These are phyloP conservation scores for Teratosphaeria viscida DNA, from an alignment of 2,329 filamentous ascomycete genomes.

Conservation along the genomic window DNA sequence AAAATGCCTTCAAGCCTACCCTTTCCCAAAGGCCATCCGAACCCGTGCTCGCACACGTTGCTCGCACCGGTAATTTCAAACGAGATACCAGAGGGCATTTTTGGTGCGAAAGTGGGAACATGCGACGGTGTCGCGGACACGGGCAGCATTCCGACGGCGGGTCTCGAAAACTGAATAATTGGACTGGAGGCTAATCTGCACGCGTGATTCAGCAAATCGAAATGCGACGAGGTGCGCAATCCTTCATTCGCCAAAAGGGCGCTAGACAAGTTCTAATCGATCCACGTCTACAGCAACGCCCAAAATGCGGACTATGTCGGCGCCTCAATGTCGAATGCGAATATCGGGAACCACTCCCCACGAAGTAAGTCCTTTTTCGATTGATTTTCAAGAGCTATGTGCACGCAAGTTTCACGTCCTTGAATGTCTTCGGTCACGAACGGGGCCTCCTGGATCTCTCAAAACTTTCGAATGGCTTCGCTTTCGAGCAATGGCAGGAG, in stretches of 20 bases:
- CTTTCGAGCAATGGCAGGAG: not conserved
- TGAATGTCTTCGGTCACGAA: not conserved
- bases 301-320: slow-evolving; percentile 39
- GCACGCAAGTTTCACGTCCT: not conserved
- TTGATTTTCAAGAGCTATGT: not conserved
- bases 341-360: slow-evolving; percentile 51
- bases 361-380: slow-evolving; percentile 41
- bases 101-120: not conserved
- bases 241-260: slow-evolving; percentile 21
- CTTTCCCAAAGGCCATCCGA: not conserved
- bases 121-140: not conserved
- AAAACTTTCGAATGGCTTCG: not conserved
- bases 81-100: not conserved
- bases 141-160: slow-evolving; percentile 1
- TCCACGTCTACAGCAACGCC: not conserved
- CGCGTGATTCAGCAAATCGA: slow-evolving; percentile 44
- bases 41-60: not conserved
- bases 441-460: too few relatives aligned
- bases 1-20: not conserved
- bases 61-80: not conserved
- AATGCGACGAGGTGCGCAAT: slow-evolving; percentile 53
- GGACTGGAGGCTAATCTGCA: not conserved
- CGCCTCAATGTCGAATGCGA: slow-evolving; percentile 48
- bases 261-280: not conserved
- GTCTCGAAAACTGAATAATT: not conserved